phyloP scores from a whole-genome alignment of 345 rosid species.

The Aquilaria malaccensis region DNA sequence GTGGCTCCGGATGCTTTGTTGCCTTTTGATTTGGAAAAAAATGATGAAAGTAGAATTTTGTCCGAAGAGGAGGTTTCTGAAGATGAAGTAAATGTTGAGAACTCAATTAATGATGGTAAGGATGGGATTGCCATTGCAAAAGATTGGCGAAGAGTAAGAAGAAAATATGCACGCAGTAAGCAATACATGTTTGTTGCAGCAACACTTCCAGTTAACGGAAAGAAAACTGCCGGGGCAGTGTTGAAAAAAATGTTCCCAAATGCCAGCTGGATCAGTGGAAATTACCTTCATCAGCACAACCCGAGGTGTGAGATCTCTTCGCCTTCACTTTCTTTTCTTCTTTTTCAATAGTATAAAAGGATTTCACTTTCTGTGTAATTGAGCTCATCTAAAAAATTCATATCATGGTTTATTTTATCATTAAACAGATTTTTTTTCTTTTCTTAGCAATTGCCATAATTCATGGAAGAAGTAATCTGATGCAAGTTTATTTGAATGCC shows the following conservation, averaged over 20 bases:
- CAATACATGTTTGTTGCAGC: conserved; percentile 97
- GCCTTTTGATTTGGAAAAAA: conserved; percentile 17
- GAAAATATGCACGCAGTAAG: conserved; percentile 68
- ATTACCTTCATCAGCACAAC: conserved; percentile 85
- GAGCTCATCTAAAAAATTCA: too few relatives aligned
- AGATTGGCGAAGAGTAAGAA: conserved; percentile 83
- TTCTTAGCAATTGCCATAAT: too few relatives aligned
- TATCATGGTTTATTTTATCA: too few relatives aligned
- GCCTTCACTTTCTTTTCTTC: conserved; percentile 3
- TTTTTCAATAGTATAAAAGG: too few relatives aligned
- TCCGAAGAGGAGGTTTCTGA: conserved; percentile 36
- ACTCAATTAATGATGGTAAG: conserved; percentile 19
- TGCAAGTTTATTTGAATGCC: too few relatives aligned
- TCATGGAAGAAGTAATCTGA: too few relatives aligned
- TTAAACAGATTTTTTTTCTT: too few relatives aligned
- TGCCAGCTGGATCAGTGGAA: conserved; percentile 86
- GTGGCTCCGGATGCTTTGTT: conserved; percentile 21
- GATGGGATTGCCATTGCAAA: conserved; percentile 27
- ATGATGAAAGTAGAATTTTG: conserved; percentile 17
- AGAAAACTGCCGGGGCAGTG: conserved; percentile 86
- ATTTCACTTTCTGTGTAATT: too few relatives aligned
- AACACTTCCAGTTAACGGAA: conserved; percentile 90
- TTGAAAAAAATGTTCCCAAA: conserved; percentile 86
- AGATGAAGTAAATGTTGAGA: conserved; percentile 27
- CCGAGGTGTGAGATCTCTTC: conserved; percentile 54